Evolutionary conservation across 371 early-diverging fungal genomes (phyloP), one percentile per base, ranked within the genome.

Genomic region (Apophysomyces elegans): DNA sequence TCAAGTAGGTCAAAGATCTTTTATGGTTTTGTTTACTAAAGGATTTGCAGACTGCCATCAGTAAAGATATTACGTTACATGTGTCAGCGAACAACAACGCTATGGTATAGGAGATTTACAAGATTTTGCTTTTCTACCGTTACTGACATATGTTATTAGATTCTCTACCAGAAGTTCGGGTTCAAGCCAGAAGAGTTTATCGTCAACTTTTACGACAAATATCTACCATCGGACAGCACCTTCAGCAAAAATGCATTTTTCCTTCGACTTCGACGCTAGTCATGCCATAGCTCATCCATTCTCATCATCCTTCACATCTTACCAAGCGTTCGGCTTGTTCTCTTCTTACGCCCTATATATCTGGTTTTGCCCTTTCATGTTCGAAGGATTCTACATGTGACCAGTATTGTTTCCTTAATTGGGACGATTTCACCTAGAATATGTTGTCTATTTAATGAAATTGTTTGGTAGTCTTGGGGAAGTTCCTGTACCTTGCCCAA

Each of bases 151-250:
- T 7, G n/a, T 14, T 41, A 35, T 16, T 68, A 91, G 93, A 84
- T 95, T 50, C 81, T 97, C 60, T 97, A 97, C 75, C 96, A 97
- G 74, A 90, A 88, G 68, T 91, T 97, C 77, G 96, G 97, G 0
- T 97, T 97, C 77, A 97, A 97, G 72, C 93, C 96, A 1, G 97
- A 97, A 65, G 89, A 92, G 66, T 97, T 93, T 68, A 84, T 94
- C 60, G 89, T 96, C 26, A 87, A 90, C 59, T 97, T 97, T 73
- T 97, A 97, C 78, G 91, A 93, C 75, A 88, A 93, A 72, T 97
- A 96, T 71, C 74, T 94, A n/a, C 93, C 96, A 0, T 68, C 83
- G 6, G 86, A 91, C 21, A 93, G 93, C 68, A 59, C 71, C 7
- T 87, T 83, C 63, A 94, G 94, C 72, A 93, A 93, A 65, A 95